phyloP scores from a whole-genome alignment of 169 alveolate genomes.

The Plasmodium vivax region DNA sequence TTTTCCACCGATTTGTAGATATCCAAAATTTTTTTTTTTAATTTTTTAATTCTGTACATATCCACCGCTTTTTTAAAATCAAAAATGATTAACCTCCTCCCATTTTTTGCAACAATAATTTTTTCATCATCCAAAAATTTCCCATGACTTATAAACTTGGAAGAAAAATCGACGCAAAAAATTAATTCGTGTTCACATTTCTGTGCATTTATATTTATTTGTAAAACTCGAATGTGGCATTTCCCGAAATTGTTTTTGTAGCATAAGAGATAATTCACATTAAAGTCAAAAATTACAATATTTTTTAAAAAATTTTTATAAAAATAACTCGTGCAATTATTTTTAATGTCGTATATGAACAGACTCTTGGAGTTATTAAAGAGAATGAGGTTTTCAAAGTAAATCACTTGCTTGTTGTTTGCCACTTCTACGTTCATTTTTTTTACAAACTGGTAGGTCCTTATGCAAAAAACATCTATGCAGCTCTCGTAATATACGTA shows the following conservation, averaged over 20 bases:
- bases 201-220: slow-evolving; percentile 30
- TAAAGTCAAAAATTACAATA: slow-evolving; percentile 69
- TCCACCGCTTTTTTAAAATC: slow-evolving; percentile 76
- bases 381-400: slow-evolving; percentile 47
- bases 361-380: slow-evolving; percentile 72
- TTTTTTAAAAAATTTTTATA: slow-evolving; percentile 75
- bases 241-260: slow-evolving; percentile 73
- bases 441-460: slow-evolving; percentile 48
- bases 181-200: slow-evolving; percentile 70
- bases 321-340: slow-evolving; percentile 67
- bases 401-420: slow-evolving; percentile 66
- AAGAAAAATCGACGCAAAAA: slow-evolving; percentile 76
- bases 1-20: slow-evolving; percentile 69
- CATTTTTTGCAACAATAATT: slow-evolving; percentile 76
- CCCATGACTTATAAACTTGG: slow-evolving; percentile 76
- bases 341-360: slow-evolving; percentile 69
- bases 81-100: slow-evolving; percentile 67
- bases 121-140: slow-evolving; percentile 76
- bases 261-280: slow-evolving; percentile 66
- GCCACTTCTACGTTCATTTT: slow-evolving; percentile 33
- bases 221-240: slow-evolving; percentile 74
- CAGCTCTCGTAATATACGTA: slow-evolving; percentile 61
- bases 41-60: slow-evolving; percentile 75
- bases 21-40: slow-evolving; percentile 70
- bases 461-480: slow-evolving; percentile 66